phyloP scores from a whole-genome alignment of 169 alveolate species.

The Toxoplasma gondii region DNA sequence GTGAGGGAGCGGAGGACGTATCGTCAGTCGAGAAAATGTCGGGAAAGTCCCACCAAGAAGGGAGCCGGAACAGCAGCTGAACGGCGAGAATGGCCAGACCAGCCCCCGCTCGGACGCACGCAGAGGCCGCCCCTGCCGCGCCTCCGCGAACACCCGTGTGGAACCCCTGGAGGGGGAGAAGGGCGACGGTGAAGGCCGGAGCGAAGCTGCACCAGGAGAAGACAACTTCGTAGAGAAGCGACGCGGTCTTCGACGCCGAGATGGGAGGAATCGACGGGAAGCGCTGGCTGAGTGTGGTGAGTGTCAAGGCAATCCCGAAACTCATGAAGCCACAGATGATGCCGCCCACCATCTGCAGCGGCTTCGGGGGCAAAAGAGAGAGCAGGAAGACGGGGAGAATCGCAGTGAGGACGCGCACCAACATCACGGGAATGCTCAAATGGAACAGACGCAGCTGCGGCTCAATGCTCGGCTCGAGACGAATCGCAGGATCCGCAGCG shows the following conservation, averaged over 20 bases:
- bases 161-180: conserved; percentile 50
- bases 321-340: conserved; percentile 26
- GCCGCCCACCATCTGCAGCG: conserved; percentile 44
- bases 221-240: conserved; percentile 45
- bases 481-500: neutral
- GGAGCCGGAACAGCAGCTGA: neutral
- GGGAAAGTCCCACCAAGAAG: neutral
- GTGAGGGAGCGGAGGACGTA: neutral
- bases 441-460: neutral
- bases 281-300: neutral
- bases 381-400: conserved; percentile 6
- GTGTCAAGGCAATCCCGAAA: conserved; percentile 41
- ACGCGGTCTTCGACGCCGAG: conserved; percentile 37
- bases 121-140: conserved; percentile 40
- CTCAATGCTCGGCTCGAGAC: neutral
- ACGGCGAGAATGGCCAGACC: conserved; percentile 3
- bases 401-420: conserved; percentile 28
- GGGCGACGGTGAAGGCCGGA: neutral
- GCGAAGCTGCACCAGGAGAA: conserved; percentile 23
- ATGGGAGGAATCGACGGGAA: conserved; percentile 47
- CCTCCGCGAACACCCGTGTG: conserved; percentile 50
- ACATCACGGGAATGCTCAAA: neutral
- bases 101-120: conserved; percentile 17
- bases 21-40: neutral
- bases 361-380: conserved; percentile 24